Base-by-base conservation (phyloP, 345 rosid genomes). In the Populus simonii region DNA sequence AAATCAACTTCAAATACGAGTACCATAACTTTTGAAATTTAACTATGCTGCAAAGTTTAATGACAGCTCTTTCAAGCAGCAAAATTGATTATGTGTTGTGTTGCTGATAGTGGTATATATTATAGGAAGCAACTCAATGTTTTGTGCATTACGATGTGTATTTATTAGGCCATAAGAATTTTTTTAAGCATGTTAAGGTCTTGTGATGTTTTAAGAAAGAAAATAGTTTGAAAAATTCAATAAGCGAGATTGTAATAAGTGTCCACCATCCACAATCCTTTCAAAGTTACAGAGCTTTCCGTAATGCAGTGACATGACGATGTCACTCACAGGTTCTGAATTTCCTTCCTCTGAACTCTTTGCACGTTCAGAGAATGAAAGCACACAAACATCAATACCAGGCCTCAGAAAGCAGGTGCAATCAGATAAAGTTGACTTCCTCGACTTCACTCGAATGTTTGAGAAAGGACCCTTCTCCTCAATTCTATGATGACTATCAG, bases 341-440 rank as follows among this genome's bases (percentile, higher is more conserved):
- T 79, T 79, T 66, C 80, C 86, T 45, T 81, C 90, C 59, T 84
- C 83, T 8, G 79, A 49, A 77, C 16, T 63, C 36, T 66, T 85
- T 22, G 63, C 38, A 61, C 53, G 63, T 68, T 76, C 71, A 8
- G 85, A 22, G 17, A 69, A 18, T 76, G 85, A 81, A 68, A 90
- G 88, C 69, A 92, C 87, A 22, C 97, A 92, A 76, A 95, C 81
- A 81, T 95, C 99, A 67, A 93, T 38, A 27, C 97, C 89, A 20
- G 92, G 90, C 83, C 99, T 92, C 80, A 95, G 68, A 78, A 89
- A 87, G 81, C 92, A 89, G 39, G 85, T 87, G 82, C 98, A 95
- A 73, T 95, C 97, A 11, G 84, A 71, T 55, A 79, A 38, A 59
- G 81, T 87, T 6, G 99, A 92, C 72, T 55, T 84, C 83, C 97